Conservation (phyloP, 2,329 filamentous ascomycete genomes). For the Lasiodiplodia gonubiensis region DNA sequence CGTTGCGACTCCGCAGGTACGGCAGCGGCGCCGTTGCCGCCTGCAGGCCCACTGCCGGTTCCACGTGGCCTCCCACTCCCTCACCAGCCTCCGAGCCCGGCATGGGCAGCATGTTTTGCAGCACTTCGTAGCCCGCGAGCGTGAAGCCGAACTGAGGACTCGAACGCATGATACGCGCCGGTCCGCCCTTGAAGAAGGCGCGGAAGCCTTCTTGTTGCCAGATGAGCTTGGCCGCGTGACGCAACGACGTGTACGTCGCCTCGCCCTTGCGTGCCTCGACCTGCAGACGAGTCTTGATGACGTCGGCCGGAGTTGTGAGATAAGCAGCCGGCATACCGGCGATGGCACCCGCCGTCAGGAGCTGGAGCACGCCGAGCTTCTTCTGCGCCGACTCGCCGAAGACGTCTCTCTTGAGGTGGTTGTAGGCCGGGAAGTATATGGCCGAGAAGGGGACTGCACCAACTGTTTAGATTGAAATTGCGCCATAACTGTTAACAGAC, state of each 20-base stretch:
- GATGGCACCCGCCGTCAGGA: slow-evolving; percentile 93
- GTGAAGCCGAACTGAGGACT: slow-evolving; percentile 99
- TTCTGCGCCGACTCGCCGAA: slow-evolving; percentile 89
- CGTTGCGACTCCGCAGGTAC: slow-evolving; percentile 80
- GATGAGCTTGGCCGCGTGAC: slow-evolving; percentile 84
- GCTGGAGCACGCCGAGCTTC: slow-evolving; percentile 87
- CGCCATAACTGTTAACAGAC: no score
- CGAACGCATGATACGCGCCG: slow-evolving; percentile 90
- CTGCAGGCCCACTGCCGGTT: slow-evolving; percentile 67
- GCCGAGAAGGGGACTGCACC: slow-evolving; percentile 84
- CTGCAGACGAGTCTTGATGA: slow-evolving; percentile 98
- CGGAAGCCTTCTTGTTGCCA: slow-evolving; percentile 89
- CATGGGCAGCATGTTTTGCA: slow-evolving; percentile 81
- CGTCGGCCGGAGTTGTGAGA: slow-evolving; percentile 95
- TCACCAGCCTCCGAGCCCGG: slow-evolving; percentile 63
- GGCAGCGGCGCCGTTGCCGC: slow-evolving; percentile 69
- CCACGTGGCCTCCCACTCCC: slow-evolving; percentile 62
- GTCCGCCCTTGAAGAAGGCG: slow-evolving; percentile 98
- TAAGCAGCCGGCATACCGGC: slow-evolving; percentile 67
- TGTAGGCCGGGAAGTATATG: slow-evolving; percentile 98
- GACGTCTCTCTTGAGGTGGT: slow-evolving; percentile 88
- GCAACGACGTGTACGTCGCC: slow-evolving; percentile 81
- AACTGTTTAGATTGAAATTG: slow-evolving; percentile 9
- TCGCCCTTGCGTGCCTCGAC: slow-evolving; percentile 98
- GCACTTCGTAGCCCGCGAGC: slow-evolving; percentile 89